phyloP scores from a whole-genome alignment of 148 eudicot species.

The Hydrangea macrophylla region DNA sequence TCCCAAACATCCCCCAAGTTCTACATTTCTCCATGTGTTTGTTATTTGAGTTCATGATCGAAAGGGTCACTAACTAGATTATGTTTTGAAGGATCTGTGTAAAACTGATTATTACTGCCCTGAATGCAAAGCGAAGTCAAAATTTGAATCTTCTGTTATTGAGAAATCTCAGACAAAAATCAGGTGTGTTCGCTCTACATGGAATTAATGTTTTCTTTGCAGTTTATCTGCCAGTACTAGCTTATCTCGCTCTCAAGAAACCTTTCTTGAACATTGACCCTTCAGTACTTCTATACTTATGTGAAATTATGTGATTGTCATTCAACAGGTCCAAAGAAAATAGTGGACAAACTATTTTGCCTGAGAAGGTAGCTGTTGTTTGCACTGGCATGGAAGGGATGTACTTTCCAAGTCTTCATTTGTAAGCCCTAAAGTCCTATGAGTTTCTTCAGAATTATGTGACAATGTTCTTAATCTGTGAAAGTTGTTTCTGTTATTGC shows the following conservation, averaged over 20 bases:
- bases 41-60: neutral
- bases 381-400: slow-evolving; percentile 79
- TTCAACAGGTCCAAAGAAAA: slow-evolving; percentile 28
- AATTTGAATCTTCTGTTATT: slow-evolving; percentile 30
- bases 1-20: too few relatives aligned
- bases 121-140: slow-evolving; percentile 59
- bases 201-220: slow-evolving; percentile 2
- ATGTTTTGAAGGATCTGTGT: slow-evolving; percentile 44
- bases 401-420: slow-evolving; percentile 64
- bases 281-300: neutral
- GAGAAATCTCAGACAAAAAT: slow-evolving; percentile 21
- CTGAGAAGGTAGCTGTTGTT: slow-evolving; percentile 64
- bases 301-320: slow-evolving; percentile 4
- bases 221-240: neutral
- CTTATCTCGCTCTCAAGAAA: neutral
- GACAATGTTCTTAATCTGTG: neutral
- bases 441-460: neutral
- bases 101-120: slow-evolving; percentile 77
- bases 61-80: slow-evolving; percentile 11
- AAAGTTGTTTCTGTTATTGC: slow-evolving; percentile 1
- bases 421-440: slow-evolving; percentile 46
- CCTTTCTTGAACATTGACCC: neutral
- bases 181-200: slow-evolving; percentile 38
- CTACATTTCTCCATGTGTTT: neutral
- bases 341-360: slow-evolving; percentile 32